Conservation (phyloP, 75 land plant genomes). For the Pinus albicaulis region DNA sequence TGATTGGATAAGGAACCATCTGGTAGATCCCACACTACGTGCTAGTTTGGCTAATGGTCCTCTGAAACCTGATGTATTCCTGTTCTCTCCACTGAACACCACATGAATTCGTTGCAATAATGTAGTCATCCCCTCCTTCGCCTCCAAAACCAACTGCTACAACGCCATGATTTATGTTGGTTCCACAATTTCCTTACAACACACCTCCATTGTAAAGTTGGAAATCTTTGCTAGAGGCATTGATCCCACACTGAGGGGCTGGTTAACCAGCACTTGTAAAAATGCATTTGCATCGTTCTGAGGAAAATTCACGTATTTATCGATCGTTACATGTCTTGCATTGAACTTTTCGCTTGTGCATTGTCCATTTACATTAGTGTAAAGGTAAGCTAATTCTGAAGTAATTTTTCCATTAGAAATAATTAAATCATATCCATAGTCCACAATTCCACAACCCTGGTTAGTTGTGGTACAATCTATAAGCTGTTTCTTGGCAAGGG, state of each 20-base stretch:
- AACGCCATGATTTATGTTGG: conserved; percentile 23
- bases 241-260: conserved; percentile 80
- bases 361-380: conserved; percentile 36
- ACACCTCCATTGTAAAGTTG: conserved; percentile 70
- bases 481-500: conserved; percentile 34
- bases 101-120: conserved; percentile 36
- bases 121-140: conserved; percentile 13
- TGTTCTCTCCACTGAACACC: conserved; percentile 26
- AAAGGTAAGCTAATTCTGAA: conserved; percentile 22
- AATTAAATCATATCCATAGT: conserved; percentile 18
- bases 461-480: conserved; percentile 16
- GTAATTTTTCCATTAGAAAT: conserved; percentile 22
- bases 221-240: conserved; percentile 69
- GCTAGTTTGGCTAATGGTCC: not conserved
- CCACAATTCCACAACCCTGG: conserved; percentile 28
- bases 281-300: conserved; percentile 48
- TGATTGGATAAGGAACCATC: conserved; percentile 31
- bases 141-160: conserved; percentile 28
- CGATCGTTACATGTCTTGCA: conserved; percentile 35
- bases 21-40: conserved; percentile 26
- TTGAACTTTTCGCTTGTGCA: conserved; percentile 53
- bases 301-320: conserved; percentile 59
- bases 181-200: conserved; percentile 26
- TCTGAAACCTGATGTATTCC: conserved; percentile 26
- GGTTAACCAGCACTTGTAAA: conserved; percentile 56